Evolutionary conservation across 2,329 filamentous ascomycete genomes (phyloP), one percentile per base, ranked within the genome.

Genomic region (Trematosphaeria pertusa): DNA sequence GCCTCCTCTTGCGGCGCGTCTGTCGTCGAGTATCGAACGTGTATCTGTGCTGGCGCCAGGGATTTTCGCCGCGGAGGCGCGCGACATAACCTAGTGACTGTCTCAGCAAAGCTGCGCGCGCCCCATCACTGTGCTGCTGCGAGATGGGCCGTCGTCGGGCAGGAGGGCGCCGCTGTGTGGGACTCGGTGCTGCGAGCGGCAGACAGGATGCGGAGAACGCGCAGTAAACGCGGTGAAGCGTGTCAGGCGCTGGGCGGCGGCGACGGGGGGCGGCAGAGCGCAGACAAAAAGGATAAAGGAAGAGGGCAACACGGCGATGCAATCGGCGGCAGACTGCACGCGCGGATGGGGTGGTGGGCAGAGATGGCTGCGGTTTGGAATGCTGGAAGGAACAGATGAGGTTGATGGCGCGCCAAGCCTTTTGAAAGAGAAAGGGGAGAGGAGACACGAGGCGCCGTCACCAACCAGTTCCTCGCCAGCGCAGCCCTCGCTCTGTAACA

Each of bases 21-120:
- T 77, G 59, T 75, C 70, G 56, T 76, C 74, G 45, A 81, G 72
- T 56, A 84, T 85, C 63, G 84, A 83, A 61, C 89, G 88, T 68
- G 88, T 89, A 37, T 54, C 43, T 70, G 87, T 85, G 61, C 88
- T 88, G 75, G 91, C 92, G 77, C 91, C 86, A 76, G 87, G 88
- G 81, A 91, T 92, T 77, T 87, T 86, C 78, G 87, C 87, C 74
- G 80, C 79, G 53, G 82, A 81, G 72, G 87, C 84, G 79, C 88
- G 89, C 85, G 89, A 89, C 87, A 89, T 89, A 77, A 78, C 86
- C 80, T 57, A 47, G 53, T 35, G 50, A 43, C 46, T 37, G 48
- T 48, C 19, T 56, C 54, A 68, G 56, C 61, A 64, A 50, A 34
- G 34, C 28, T 43, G 47, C 51, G 50, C 59, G 46, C 52, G 47